Evolutionary conservation across 176 grass and related monocot genomes (phyloP), one percentile per base, ranked within the genome.

Genomic region (Oryza longistaminata): DNA sequence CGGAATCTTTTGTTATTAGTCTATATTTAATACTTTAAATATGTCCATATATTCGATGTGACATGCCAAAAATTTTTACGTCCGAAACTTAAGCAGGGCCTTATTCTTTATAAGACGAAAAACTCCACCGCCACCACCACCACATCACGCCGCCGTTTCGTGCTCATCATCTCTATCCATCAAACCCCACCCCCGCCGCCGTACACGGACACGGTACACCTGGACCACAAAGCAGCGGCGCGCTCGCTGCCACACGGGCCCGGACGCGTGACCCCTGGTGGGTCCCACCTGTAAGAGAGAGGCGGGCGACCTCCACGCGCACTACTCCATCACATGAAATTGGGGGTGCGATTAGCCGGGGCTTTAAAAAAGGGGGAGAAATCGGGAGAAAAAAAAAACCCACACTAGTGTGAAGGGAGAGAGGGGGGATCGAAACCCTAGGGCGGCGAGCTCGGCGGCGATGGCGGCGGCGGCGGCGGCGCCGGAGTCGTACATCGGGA

Each of bases 401-500:
- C 15, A 16, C 52, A 4, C 0, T 55, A 46, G 76, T 27, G 19
- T 3, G 34, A 24, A 68, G 61, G 25, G 34, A 26, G 49, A 4
- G 44, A 3, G 64, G 26, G 35, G 6, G 37, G 76, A 85, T 85
- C 70, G 64, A 74, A 89, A 76, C 87, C 82, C 87, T 89, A 89
- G 39, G 37, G 37, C 37, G 81, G 82, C 37, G 70, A 80, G 71
- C 33, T 40, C 77, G 50, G 21, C 48, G 50, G 52, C 77, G 62
- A 43, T 43, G 42, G 64, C 77, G 64, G 75, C 70, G 61, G 87
- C 85, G 12, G 48, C 35, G 29, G 64, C 83, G 17, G 66, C 89
- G 58, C 76, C 87, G 61, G 92, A 97, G 43, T 90, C 92, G 66
- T 97, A 97, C 77, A 92, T 97, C 79, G 94, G 94, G 66, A 97